Conservation (phyloP, 805 yeast genomes). For the Teunomyces barrocoloradensis region DNA sequence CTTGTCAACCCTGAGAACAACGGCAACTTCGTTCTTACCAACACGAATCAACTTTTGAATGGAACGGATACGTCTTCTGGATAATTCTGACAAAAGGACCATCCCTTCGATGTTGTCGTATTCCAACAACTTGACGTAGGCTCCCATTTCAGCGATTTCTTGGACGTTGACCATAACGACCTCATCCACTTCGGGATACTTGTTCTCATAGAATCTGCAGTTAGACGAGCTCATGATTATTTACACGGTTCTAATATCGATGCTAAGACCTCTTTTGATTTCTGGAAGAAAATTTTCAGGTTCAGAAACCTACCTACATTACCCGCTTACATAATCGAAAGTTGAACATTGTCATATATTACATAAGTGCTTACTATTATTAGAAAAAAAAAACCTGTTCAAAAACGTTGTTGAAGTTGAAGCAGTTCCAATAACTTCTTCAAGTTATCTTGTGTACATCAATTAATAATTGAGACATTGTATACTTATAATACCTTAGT, state of each 20-base stretch:
- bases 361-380: neutral
- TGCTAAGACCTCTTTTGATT: neutral
- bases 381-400: neutral
- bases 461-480: too few relatives aligned
- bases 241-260: neutral
- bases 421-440: too few relatives aligned
- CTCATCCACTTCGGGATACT: conserved; percentile 98
- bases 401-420: too few relatives aligned
- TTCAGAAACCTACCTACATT: neutral
- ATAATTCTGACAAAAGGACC: conserved; percentile 92
- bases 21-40: conserved; percentile 97
- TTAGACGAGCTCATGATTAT: conserved; percentile 72
- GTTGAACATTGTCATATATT: neutral
- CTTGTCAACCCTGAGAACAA: conserved; percentile 95
- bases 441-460: too few relatives aligned
- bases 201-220: conserved; percentile 97
- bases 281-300: conserved; percentile 6
- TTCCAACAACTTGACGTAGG: conserved; percentile 92
- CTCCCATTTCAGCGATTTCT: conserved; percentile 99
- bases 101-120: conserved; percentile 98
- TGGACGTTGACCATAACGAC: conserved; percentile 99
- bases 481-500: too few relatives aligned
- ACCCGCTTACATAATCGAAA: neutral
- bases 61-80: conserved; percentile 98
- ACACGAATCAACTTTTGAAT: conserved; percentile 97